These are phyloP conservation scores for Heritiera littoralis DNA, from an alignment of 345 rosid species.

Conservation along the genomic window DNA sequence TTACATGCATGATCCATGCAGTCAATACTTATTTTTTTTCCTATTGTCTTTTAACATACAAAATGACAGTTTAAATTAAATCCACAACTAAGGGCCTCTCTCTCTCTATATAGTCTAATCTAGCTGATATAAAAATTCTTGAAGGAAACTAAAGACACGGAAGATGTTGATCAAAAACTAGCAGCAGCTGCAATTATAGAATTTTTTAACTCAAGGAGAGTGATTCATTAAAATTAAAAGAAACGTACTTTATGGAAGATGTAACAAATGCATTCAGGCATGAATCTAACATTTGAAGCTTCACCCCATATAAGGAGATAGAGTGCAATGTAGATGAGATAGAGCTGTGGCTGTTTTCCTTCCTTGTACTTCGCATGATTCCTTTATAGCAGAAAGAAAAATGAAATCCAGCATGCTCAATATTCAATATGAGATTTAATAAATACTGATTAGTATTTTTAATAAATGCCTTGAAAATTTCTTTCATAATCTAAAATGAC, in stretches of 20 bases:
- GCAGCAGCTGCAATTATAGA: slow-evolving; percentile 5
- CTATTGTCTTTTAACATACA: neutral
- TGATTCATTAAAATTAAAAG: neutral
- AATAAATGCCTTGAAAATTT: neutral
- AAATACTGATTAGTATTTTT: neutral
- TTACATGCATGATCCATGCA: neutral
- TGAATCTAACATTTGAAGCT: slow-evolving; percentile 96
- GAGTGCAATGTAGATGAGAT: slow-evolving; percentile 76
- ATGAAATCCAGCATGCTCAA: slow-evolving; percentile 11
- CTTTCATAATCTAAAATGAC: neutral
- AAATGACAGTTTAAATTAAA: neutral
- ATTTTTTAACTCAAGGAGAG: neutral
- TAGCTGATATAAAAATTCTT: neutral
- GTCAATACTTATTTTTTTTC: neutral
- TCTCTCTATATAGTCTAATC: neutral
- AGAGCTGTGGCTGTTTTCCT: slow-evolving; percentile 43
- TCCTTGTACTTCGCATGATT: slow-evolving; percentile 32
- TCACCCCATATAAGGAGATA: slow-evolving; percentile 99
- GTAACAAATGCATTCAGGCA: slow-evolving; percentile 99
- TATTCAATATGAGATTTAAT: neutral
- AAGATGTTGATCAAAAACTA: neutral
- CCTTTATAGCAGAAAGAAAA: slow-evolving; percentile 49
- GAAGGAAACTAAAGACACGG: neutral
- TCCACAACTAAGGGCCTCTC: neutral
- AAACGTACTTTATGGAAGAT: slow-evolving; percentile 82